Evolutionary conservation across 2,329 filamentous ascomycete genomes (phyloP).

Genomic region (Sporothrix pallida): DNA sequence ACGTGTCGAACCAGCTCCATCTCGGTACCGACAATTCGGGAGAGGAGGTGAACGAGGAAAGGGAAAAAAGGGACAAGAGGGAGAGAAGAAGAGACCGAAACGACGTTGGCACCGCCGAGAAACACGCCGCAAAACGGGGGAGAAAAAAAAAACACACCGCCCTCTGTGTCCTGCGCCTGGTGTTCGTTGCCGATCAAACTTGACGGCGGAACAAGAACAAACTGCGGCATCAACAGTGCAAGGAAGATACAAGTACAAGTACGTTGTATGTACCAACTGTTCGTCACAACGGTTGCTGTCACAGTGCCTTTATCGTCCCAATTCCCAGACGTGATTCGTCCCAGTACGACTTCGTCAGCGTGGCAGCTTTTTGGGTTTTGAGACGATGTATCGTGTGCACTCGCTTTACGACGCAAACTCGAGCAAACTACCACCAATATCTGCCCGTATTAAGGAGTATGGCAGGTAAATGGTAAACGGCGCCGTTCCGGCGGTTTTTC

Average conservation of each 20-base stretch:
- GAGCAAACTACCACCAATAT: neutral
- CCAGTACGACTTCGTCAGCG: neutral
- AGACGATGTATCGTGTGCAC: constrained; percentile 23
- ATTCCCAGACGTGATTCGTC: neutral
- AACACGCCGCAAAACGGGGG: neutral
- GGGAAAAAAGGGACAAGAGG: neutral
- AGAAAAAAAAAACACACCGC: neutral
- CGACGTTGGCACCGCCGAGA: constrained; percentile 4
- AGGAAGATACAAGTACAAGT: neutral
- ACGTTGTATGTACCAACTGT: neutral
- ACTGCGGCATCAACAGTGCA: too few species aligned
- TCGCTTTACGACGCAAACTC: neutral
- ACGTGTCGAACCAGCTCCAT: neutral
- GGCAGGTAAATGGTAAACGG: too few species aligned
- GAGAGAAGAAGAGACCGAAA: neutral
- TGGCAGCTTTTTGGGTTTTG: neutral
- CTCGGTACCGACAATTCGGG: constrained; percentile 12
- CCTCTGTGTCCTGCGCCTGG: neutral
- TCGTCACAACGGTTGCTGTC: neutral
- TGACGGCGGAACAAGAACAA: neutral
- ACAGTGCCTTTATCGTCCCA: too few species aligned
- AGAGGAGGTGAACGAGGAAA: neutral
- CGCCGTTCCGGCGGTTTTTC: too few species aligned
- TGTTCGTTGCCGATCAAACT: constrained; percentile 13
- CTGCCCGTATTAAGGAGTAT: too few species aligned